Conservation (phyloP, 1,284 basidiomycete species). For the Exsudoporus floridanus region DNA sequence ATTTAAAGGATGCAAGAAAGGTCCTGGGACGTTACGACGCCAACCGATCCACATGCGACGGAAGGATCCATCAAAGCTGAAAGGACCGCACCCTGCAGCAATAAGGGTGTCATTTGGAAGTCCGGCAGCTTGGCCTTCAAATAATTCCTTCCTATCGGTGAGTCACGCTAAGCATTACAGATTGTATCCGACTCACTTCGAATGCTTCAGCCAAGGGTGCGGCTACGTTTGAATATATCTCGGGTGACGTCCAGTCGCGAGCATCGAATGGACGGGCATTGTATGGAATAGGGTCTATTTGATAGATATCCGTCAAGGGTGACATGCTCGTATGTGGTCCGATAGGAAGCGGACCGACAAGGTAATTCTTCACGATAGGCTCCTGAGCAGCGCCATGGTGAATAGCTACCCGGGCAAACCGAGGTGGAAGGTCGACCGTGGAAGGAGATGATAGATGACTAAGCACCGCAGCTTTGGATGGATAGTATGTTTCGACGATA, state of each 20-base stretch:
- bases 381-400: slow-evolving; percentile 47
- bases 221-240: slow-evolving; percentile 34
- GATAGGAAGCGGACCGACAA: slow-evolving; percentile 57
- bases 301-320: slow-evolving; percentile 50
- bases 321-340: slow-evolving; percentile 38
- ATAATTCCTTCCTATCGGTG: slow-evolving; percentile 40
- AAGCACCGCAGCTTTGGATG: slow-evolving; percentile 49
- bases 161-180: slow-evolving; percentile 8
- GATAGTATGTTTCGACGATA: slow-evolving; percentile 50
- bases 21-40: slow-evolving; percentile 48
- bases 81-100: slow-evolving; percentile 46
- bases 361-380: slow-evolving; percentile 51
- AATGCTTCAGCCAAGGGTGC: slow-evolving; percentile 40
- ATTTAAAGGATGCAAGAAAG: slow-evolving; percentile 53
- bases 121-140: slow-evolving; percentile 37
- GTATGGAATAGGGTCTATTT: slow-evolving; percentile 49
- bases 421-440: slow-evolving; percentile 1
- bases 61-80: slow-evolving; percentile 61
- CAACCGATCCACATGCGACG: slow-evolving; percentile 53
- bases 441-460: slow-evolving; percentile 43
- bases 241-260: slow-evolving; percentile 36
- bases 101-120: slow-evolving; percentile 48
- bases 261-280: slow-evolving; percentile 47
- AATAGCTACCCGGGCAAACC: slow-evolving; percentile 31
- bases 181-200: slow-evolving; percentile 32